Evolutionary conservation across 495 filamentous ascomycete species (phyloP).

Genomic region (Arthonia radiata): DNA sequence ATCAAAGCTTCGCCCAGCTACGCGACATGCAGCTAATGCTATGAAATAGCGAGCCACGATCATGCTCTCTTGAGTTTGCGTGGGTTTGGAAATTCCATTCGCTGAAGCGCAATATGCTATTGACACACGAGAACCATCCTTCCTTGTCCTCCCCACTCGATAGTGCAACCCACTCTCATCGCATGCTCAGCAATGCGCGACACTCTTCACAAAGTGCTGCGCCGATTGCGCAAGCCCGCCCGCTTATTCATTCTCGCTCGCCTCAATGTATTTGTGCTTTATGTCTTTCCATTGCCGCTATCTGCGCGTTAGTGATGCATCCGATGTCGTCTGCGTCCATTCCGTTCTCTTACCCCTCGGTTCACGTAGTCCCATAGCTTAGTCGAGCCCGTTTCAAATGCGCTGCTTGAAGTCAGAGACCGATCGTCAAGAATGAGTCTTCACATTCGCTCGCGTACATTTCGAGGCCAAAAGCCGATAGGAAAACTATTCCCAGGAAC

Average conservation of each 20-base stretch:
- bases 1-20: too few relatives aligned
- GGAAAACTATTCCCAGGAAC: conserved; percentile 72
- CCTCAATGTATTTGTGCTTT: conserved; percentile 55
- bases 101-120: conserved; percentile 1
- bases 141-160: too few relatives aligned
- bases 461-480: conserved; percentile 71
- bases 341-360: conserved; percentile 41
- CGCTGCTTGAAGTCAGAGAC: conserved; percentile 20
- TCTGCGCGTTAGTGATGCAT: conserved; percentile 13
- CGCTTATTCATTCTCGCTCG: conserved; percentile 16
- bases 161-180: too few relatives aligned
- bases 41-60: too few relatives aligned
- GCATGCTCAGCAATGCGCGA: too few relatives aligned
- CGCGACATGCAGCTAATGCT: too few relatives aligned
- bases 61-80: conserved; percentile 3
- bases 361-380: conserved; percentile 76
- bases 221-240: conserved; percentile 1
- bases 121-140: too few relatives aligned
- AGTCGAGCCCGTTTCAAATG: conserved; percentile 52
- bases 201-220: not conserved
- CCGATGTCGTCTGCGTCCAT: conserved; percentile 1
- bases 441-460: conserved; percentile 33
- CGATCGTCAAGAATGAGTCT: conserved; percentile 2
- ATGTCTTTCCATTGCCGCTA: conserved; percentile 99
- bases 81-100: not conserved